These are phyloP conservation scores for Cutaneotrichosporon dermatis DNA, from an alignment of 1,284 basidiomycete genomes.

Conservation along the genomic window DNA sequence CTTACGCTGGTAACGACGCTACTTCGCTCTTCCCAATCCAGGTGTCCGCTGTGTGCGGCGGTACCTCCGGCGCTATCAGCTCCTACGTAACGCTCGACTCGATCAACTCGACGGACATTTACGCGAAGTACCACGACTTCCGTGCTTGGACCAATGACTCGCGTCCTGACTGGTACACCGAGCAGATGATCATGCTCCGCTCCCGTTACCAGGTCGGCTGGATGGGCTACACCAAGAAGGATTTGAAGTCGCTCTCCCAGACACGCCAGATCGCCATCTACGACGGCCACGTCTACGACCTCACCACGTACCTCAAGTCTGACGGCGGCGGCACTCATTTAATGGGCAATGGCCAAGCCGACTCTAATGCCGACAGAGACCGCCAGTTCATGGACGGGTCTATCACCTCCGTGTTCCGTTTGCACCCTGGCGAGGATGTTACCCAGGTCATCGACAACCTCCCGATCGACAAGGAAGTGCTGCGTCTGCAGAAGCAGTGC, in stretches of 20 bases:
- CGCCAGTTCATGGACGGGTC: conserved; percentile 67
- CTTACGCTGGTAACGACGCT: conserved; percentile 75
- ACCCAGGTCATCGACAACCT: conserved; percentile 65
- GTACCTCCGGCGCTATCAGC: conserved; percentile 71
- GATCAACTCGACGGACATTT: conserved; percentile 68
- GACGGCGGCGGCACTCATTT: conserved; percentile 54
- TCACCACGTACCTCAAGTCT: conserved; percentile 67
- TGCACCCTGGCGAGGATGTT: conserved; percentile 76
- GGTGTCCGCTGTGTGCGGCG: conserved; percentile 90
- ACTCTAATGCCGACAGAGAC: conserved; percentile 51
- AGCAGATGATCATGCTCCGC: conserved; percentile 83
- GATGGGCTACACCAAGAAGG: conserved; percentile 76
- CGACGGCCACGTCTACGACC: conserved; percentile 79
- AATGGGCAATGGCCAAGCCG: conserved; percentile 55
- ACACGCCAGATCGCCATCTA: conserved; percentile 70
- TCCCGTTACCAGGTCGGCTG: conserved; percentile 85
- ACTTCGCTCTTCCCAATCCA: conserved; percentile 90
- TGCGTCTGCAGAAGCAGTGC: conserved; percentile 76
- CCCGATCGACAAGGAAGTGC: conserved; percentile 59
- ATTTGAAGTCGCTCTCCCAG: conserved; percentile 67
- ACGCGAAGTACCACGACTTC: conserved; percentile 92
- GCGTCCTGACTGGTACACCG: conserved; percentile 96
- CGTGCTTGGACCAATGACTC: conserved; percentile 78
- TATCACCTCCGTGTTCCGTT: conserved; percentile 77
- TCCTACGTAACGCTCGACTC: conserved; percentile 78